phyloP scores from a whole-genome alignment of 2,329 filamentous ascomycete genomes.

The Ceratocystis eucalypticola region DNA sequence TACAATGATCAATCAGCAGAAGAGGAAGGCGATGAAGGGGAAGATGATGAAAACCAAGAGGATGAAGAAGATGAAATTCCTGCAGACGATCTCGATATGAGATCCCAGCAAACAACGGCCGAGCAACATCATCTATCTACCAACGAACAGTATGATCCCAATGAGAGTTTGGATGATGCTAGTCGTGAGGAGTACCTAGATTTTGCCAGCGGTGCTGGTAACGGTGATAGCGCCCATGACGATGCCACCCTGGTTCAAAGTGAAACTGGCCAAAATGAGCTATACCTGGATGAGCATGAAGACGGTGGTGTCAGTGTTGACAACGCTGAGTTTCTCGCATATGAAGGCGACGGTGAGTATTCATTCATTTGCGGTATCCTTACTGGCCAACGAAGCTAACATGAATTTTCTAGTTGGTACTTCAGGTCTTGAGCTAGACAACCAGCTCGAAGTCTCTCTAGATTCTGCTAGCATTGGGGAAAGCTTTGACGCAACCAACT shows the following conservation, averaged over 20 bases:
- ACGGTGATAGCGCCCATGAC: slow-evolving; percentile 22
- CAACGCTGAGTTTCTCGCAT: slow-evolving; percentile 12
- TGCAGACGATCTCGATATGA: slow-evolving; percentile 18
- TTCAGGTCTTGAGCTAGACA: slow-evolving; percentile 11
- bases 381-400: neutral
- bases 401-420: slow-evolving; percentile 5
- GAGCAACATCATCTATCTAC: slow-evolving; percentile 24
- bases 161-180: slow-evolving; percentile 22
- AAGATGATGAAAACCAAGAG: slow-evolving; percentile 18
- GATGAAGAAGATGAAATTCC: slow-evolving; percentile 18
- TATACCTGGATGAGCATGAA: slow-evolving; percentile 19
- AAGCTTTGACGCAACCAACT: slow-evolving; percentile 14
- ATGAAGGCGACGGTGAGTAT: slow-evolving; percentile 12
- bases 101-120: slow-evolving; percentile 19
- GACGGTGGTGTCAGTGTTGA: slow-evolving; percentile 16
- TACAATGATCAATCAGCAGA: slow-evolving; percentile 20
- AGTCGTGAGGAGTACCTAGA: slow-evolving; percentile 17
- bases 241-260: slow-evolving; percentile 18
- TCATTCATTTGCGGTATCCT: neutral
- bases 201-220: slow-evolving; percentile 20
- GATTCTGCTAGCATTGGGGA: slow-evolving; percentile 5
- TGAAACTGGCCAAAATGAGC: slow-evolving; percentile 17
- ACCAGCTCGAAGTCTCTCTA: slow-evolving; percentile 1
- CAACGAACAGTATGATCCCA: slow-evolving; percentile 25
- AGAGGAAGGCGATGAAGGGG: slow-evolving; percentile 18